Conservation (phyloP, 495 filamentous ascomycete genomes). For the Annulohypoxylon nitens region DNA sequence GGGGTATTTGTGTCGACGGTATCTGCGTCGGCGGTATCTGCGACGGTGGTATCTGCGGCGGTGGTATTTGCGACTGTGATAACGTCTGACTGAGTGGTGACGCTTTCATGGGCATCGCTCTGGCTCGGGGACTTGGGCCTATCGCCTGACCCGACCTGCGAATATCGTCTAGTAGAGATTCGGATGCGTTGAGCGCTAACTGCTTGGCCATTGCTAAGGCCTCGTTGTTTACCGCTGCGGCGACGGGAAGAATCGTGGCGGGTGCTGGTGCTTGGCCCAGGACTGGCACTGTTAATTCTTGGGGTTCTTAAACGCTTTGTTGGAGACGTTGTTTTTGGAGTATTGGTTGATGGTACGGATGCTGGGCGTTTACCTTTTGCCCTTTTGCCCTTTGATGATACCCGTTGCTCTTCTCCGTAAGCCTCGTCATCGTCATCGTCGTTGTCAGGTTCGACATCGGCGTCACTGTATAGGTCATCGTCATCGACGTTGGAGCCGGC, state of each 20-base stretch:
- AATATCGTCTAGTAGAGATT: neutral
- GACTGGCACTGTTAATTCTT: constrained; percentile 24
- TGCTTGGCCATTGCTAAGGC: neutral
- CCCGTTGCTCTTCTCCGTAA: constrained; percentile 13
- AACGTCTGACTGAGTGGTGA: neutral
- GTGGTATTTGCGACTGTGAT: neutral
- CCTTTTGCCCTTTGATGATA: neutral
- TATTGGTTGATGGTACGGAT: neutral
- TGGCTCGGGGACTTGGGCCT: neutral
- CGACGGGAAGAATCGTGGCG: neutral
- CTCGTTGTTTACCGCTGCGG: neutral
- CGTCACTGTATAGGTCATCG: constrained; percentile 47
- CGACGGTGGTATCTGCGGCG: neutral
- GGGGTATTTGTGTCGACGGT: too few relatives aligned
- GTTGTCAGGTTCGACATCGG: constrained; percentile 29
- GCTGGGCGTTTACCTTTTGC: constrained; percentile 22
- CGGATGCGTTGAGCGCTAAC: neutral
- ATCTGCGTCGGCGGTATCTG: neutral
- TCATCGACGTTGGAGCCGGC: constrained; percentile 46
- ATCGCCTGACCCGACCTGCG: neutral
- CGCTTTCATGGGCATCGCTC: neutral
- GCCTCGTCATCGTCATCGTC: constrained; percentile 34
- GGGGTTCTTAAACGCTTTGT: constrained; percentile 10
- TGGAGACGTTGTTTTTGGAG: constrained; percentile 8
- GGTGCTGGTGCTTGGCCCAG: neutral